These are phyloP conservation scores for Nannizzia gypsea DNA, from an alignment of 2,329 filamentous ascomycete genomes.

Conservation along the genomic window DNA sequence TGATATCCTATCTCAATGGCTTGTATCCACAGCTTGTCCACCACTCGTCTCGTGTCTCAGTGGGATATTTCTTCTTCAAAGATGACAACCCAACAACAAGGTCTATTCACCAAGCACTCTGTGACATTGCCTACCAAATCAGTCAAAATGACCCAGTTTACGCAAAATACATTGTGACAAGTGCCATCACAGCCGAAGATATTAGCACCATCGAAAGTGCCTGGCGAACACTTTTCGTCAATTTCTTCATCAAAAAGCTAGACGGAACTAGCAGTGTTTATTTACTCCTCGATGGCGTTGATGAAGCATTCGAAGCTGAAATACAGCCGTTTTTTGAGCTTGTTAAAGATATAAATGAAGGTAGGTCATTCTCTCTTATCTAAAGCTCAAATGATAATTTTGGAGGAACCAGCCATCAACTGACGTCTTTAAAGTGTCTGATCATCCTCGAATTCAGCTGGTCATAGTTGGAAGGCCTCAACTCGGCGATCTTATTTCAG, in stretches of 20 bases:
- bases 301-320: slow-evolving; percentile 34
- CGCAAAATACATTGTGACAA: slow-evolving; percentile 30
- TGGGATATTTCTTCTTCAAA: slow-evolving; percentile 34
- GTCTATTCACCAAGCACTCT: slow-evolving; percentile 36
- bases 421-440: background rate
- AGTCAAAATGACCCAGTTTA: slow-evolving; percentile 38
- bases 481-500: slow-evolving; percentile 28
- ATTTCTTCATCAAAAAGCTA: slow-evolving; percentile 28
- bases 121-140: slow-evolving; percentile 39
- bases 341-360: slow-evolving; percentile 21
- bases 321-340: slow-evolving; percentile 29
- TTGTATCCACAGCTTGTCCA: slow-evolving; percentile 20
- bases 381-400: background rate
- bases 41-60: slow-evolving; percentile 16
- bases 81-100: slow-evolving; percentile 38
- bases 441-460: slow-evolving; percentile 24
- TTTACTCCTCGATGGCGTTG: slow-evolving; percentile 39
- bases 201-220: slow-evolving; percentile 37
- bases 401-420: background rate
- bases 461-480: slow-evolving; percentile 35
- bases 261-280: slow-evolving; percentile 27
- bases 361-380: too few species aligned
- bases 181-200: slow-evolving; percentile 27
- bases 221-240: slow-evolving; percentile 32
- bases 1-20: slow-evolving; percentile 31